These are phyloP conservation scores for Tubosaeta sp. DNA, from an alignment of 768 basidiomycete species.

Conservation along the genomic window DNA sequence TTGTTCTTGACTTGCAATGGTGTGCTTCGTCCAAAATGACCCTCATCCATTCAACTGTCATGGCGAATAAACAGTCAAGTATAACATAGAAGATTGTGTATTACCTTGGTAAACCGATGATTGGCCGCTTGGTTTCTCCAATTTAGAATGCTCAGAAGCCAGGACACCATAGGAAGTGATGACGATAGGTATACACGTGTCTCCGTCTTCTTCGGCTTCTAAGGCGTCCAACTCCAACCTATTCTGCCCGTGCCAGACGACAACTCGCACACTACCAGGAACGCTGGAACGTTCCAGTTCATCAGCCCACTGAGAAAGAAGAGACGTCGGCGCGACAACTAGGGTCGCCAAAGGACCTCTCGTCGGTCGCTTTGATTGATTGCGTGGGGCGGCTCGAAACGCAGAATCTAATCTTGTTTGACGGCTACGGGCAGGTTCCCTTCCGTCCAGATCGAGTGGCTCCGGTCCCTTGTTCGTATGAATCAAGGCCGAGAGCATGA, in stretches of 20 bases:
- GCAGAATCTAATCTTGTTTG: conserved; percentile 61
- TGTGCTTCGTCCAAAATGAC: conserved; percentile 93
- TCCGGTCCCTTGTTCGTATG: conserved; percentile 65
- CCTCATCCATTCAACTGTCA: conserved; percentile 72
- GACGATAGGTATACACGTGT: conserved; percentile 64
- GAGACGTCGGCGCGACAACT: conserved; percentile 88
- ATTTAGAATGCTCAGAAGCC: conserved; percentile 80
- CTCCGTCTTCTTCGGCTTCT: conserved; percentile 49
- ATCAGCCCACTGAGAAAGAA: conserved; percentile 90
- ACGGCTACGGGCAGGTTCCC: conserved; percentile 38
- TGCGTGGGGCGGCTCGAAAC: conserved; percentile 46
- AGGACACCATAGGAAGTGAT: conserved; percentile 91
- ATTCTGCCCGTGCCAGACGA: conserved; percentile 89
- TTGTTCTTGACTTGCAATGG: conserved; percentile 85
- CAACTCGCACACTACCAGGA: conserved; percentile 57
- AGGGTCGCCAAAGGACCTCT: conserved; percentile 62
- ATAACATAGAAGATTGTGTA: conserved; percentile 13
- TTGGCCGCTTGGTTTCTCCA: conserved; percentile 46
- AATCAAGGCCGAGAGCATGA: conserved; percentile 88
- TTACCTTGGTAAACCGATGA: conserved; percentile 72
- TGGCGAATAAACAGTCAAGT: conserved; percentile 5
- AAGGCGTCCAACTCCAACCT: conserved; percentile 66
- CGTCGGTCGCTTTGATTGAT: conserved; percentile 24
- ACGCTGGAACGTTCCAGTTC: conserved; percentile 85
- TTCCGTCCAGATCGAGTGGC: conserved; percentile 27